These are phyloP conservation scores for Calonectria pseudoreteaudii DNA, from an alignment of 2,329 filamentous ascomycete species.

Conservation along the genomic window DNA sequence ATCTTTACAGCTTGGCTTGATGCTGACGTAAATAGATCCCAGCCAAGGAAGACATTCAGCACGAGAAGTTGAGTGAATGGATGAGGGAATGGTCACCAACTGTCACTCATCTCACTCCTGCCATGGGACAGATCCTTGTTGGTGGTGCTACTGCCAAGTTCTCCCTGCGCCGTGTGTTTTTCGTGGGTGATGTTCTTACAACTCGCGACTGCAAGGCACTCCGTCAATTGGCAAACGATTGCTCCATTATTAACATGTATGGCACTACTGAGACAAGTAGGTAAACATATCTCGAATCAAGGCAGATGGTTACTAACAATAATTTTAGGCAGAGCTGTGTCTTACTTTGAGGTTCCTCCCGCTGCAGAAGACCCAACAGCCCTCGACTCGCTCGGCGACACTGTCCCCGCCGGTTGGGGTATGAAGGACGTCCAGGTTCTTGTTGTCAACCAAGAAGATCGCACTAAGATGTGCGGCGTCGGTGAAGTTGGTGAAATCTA, in stretches of 20 bases:
- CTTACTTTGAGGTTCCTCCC: constrained; percentile 83
- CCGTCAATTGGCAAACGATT: constrained; percentile 80
- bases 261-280: constrained; percentile 54
- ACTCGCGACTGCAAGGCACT: constrained; percentile 83
- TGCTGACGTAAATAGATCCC: constrained; percentile 62
- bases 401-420: constrained; percentile 84
- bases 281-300: constrained; percentile 61
- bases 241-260: constrained; percentile 45
- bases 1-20: no score
- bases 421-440: constrained; percentile 92
- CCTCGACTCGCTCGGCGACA: constrained; percentile 67
- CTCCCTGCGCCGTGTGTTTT: constrained; percentile 77
- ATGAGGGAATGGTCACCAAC: constrained; percentile 80
- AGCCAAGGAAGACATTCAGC: constrained; percentile 83
- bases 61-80: constrained; percentile 86
- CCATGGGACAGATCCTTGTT: constrained; percentile 96
- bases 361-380: constrained; percentile 67
- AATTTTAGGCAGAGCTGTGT: constrained; percentile 69
- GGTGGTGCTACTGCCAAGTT: constrained; percentile 84
- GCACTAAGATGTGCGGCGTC: constrained; percentile 77
- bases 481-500: constrained; percentile 89
- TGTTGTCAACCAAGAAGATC: constrained; percentile 78
- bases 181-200: constrained; percentile 90
- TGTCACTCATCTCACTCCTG: constrained; percentile 90
- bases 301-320: constrained; percentile 68